Evolutionary conservation across 2,329 filamentous ascomycete genomes (phyloP), one percentile per base, ranked within the genome.

Genomic region (Calonectria fujianensis): DNA sequence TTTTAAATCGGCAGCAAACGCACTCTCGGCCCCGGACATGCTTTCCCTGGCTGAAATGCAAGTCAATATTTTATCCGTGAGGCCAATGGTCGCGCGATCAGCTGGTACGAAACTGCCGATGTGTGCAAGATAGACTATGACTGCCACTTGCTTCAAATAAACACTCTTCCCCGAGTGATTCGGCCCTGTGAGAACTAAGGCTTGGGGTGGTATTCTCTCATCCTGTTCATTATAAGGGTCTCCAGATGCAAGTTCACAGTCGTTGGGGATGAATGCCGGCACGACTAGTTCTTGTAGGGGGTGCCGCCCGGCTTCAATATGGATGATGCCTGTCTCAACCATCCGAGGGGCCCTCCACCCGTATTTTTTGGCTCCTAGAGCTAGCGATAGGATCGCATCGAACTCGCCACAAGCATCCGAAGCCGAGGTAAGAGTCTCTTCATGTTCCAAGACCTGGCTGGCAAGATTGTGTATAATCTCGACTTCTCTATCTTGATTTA

Each of bases 111-210:
- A 98, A 83, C 95, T 96, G 67, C 97, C 97, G 69, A 98, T 91
- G 82, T 99, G 97, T 0, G 97, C 95, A 84, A 99, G 90, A 82
- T 97, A 98, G 18, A 98, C 93, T 73, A 98, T 97, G 65, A 98
- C 87, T 6, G 96, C 97, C 39, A 95, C 91, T 83, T 99, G 96
- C 84, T 98, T 99, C 82, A 98, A 89, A 84, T 98, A 98, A 0
- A 98, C 92, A 79, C 96, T 98, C 84, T 99, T 99, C 0, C 97
- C 97, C 0, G 97, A 98, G 83, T 97, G 97, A 80, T 99, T 99
- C 6, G 97, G 96, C 0, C 97, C 97, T 0, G 97, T 98, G 80
- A 99, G 85, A 8, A 98, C 87, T 16, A 98, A 83, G 85, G 95
- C 93, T 77, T 91, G 95, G 16, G 78, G 75, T 3, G 32, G 66